Evolutionary conservation across 305 asterid species (phyloP).

Genomic region (Caryopteris hybrid): DNA sequence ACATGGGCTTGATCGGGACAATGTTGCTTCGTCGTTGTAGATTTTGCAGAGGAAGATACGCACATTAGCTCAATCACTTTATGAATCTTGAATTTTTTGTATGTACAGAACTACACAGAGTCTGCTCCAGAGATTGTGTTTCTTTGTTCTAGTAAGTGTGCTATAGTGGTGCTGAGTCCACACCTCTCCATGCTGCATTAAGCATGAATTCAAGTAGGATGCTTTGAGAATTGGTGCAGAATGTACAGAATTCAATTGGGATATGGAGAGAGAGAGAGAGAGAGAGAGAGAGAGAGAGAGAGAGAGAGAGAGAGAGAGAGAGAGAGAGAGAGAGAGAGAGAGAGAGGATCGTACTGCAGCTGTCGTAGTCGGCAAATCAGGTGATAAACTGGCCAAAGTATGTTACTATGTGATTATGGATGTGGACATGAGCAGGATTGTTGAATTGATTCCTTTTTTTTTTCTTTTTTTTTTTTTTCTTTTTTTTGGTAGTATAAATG

Average conservation of each 20-base stretch:
- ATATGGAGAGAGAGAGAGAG: no score
- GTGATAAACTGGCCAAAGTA: conserved; percentile 42
- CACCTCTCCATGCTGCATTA: conserved; percentile 17
- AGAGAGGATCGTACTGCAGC: conserved; percentile 25
- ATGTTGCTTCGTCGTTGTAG: conserved; percentile 24
- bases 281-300: no score
- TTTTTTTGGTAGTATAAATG: conserved; percentile 33
- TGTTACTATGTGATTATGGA: conserved; percentile 22
- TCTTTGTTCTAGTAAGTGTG: conserved; percentile 39
- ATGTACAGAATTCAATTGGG: conserved; percentile 12
- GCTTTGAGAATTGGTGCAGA: conserved; percentile 2
- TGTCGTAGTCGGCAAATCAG: conserved; percentile 25
- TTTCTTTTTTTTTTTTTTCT: conserved; percentile 30
- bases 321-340: not conserved
- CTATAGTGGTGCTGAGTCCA: conserved; percentile 40
- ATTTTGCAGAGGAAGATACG: conserved; percentile 24
- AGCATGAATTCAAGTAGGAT: conserved; percentile 16
- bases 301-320: no score
- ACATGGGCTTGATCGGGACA: conserved; percentile 4
- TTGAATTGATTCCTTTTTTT: conserved; percentile 34
- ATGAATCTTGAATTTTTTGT: conserved; percentile 27
- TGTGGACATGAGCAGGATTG: conserved; percentile 25
- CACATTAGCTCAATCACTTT: conserved; percentile 44
- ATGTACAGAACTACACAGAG: conserved; percentile 32
- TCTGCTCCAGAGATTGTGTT: conserved; percentile 29